These are phyloP conservation scores for Trypanosoma platydactyli DNA, from an alignment of 208 protist genomes.

Conservation along the genomic window DNA sequence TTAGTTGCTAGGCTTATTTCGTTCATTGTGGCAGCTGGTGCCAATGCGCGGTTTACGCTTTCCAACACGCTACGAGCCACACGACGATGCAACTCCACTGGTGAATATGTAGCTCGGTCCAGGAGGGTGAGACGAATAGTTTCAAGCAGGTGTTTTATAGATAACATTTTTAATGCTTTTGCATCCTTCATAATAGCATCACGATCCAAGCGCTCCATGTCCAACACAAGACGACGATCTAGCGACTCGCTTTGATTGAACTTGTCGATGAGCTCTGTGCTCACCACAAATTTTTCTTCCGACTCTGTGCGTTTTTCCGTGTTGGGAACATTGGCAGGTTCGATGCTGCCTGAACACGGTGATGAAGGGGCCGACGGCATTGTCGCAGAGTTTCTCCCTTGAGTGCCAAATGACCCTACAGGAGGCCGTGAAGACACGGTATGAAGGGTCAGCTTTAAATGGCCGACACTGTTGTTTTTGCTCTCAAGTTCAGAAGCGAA, in stretches of 20 bases:
- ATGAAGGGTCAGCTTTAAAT: conserved; percentile 1
- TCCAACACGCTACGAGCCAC: conserved; percentile 13
- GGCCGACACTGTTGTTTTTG: not conserved
- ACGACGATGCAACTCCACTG: conserved; percentile 16
- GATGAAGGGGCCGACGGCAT: not conserved
- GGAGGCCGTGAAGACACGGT: not conserved
- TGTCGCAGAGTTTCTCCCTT: not conserved
- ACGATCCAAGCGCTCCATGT: conserved; percentile 9
- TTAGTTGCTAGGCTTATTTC: conserved; percentile 8
- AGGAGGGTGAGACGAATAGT: conserved; percentile 1
- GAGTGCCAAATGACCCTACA: no score
- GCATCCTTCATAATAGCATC: not conserved
- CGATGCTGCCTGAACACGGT: no score
- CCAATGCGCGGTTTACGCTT: conserved; percentile 4
- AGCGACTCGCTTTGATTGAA: conserved; percentile 10
- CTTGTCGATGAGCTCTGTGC: not conserved
- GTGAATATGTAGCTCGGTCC: conserved; percentile 19
- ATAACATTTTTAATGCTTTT: not conserved
- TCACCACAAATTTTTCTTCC: not conserved
- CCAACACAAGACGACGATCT: conserved; percentile 19
- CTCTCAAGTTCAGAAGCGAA: not conserved
- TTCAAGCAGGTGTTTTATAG: conserved; percentile 6
- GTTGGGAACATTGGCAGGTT: no score
- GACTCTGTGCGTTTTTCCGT: no score
- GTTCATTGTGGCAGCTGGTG: conserved; percentile 3